Evolutionary conservation across 78 protist species (phyloP).

Genomic region (Neovahlkampfia damariscottae): DNA sequence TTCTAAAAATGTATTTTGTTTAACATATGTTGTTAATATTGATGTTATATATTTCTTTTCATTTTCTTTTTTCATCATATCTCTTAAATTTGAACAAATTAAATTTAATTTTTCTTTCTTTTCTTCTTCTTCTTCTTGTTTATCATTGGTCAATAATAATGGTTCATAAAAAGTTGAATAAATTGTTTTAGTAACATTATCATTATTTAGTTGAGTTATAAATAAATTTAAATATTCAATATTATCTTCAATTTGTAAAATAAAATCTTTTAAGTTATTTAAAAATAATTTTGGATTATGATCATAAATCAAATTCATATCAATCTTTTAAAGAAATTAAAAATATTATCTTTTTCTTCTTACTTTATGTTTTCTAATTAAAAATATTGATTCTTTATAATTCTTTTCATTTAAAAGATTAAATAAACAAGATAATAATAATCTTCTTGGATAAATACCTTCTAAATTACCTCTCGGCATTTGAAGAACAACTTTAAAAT

Average conservation of each 20-base stretch:
- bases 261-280: slow-evolving; percentile 24
- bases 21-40: too few species aligned
- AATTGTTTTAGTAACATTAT: too few species aligned
- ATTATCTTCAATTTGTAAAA: slow-evolving; percentile 7
- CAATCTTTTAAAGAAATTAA: slow-evolving; percentile 33
- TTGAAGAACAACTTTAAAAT: slow-evolving; percentile 16
- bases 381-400: background rate
- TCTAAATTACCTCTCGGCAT: slow-evolving; percentile 76
- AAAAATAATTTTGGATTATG: slow-evolving; percentile 42
- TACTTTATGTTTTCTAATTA: background rate
- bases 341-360: slow-evolving; percentile 8
- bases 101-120: too few species aligned
- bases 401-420: background rate
- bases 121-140: too few species aligned
- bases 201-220: too few species aligned
- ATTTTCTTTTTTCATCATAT: too few species aligned
- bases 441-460: slow-evolving; percentile 42
- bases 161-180: too few species aligned
- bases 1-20: too few species aligned
- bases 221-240: too few species aligned
- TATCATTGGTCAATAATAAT: too few species aligned
- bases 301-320: slow-evolving; percentile 54
- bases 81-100: too few species aligned
- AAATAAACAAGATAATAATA: slow-evolving; percentile 22
- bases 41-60: too few species aligned